Conservation (phyloP, 2,329 filamentous ascomycete species). For the Aspergillus tamarii region DNA sequence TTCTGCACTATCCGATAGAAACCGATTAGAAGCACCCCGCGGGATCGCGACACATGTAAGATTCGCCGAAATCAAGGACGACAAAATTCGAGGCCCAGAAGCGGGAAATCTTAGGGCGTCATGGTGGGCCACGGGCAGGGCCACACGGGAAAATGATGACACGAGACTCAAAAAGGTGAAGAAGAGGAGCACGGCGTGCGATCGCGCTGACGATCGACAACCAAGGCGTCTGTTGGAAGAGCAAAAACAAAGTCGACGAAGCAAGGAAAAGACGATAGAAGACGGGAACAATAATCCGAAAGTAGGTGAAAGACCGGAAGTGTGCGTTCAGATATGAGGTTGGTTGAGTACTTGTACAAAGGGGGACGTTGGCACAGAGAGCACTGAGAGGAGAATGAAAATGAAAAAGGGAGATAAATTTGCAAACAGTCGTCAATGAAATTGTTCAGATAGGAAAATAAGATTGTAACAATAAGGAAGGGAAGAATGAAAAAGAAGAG, state of each 20-base stretch:
- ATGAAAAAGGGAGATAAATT: slow-evolving; percentile 2
- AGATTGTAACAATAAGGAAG: slow-evolving; percentile 4
- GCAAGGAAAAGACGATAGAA: slow-evolving; percentile 2
- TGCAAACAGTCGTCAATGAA: slow-evolving; percentile 2
- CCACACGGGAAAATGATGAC: slow-evolving; percentile 26
- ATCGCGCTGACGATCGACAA: slow-evolving; percentile 17
- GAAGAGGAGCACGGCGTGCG: slow-evolving; percentile 21
- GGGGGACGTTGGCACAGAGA: neutral
- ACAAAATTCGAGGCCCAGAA: slow-evolving; percentile 19
- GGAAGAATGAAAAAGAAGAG: slow-evolving; percentile 10
- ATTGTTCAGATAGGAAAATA: slow-evolving; percentile 3
- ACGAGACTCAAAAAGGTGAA: slow-evolving; percentile 21
- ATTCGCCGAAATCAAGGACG: slow-evolving; percentile 16
- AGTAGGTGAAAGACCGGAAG: neutral
- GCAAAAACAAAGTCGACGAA: neutral
- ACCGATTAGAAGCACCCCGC: slow-evolving; percentile 12
- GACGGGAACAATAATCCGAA: neutral
- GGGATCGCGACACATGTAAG: slow-evolving; percentile 23
- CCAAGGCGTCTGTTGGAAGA: slow-evolving; percentile 1
- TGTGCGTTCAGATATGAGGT: neutral
- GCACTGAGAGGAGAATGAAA: neutral
- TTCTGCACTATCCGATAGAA: slow-evolving; percentile 16
- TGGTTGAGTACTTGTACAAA: slow-evolving; percentile 3
- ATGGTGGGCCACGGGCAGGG: slow-evolving; percentile 28
- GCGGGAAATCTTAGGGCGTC: slow-evolving; percentile 25